Percentiles rank a stretch among this genome's conserved stretches.
Conservation (phyloP, 1,284 basidiomycete genomes). For the Irpex sp. region DNA sequence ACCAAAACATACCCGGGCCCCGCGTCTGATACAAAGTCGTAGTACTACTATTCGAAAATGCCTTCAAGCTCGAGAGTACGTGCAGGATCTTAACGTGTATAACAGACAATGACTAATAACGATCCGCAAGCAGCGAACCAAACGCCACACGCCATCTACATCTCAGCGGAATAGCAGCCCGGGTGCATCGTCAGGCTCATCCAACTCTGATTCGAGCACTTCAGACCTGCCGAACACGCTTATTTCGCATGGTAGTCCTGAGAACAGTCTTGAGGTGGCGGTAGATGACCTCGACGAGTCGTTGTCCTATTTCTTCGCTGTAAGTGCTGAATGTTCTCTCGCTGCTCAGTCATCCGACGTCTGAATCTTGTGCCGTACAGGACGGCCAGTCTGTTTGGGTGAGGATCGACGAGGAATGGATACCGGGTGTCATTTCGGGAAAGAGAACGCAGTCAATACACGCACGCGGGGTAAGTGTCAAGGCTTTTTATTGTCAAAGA, state of each 20-base stretch:
- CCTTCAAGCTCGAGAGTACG: background rate
- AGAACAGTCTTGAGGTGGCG: background rate
- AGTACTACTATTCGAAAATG: background rate
- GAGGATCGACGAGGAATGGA: conserved; percentile 14
- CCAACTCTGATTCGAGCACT: background rate
- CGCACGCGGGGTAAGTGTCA: conserved; percentile 13
- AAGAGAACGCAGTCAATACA: conserved; percentile 11
- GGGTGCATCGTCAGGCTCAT: background rate
- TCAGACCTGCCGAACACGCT: background rate
- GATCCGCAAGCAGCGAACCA: background rate
- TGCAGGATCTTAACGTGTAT: no score
- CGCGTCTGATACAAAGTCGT: no score
- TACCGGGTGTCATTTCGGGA: conserved; percentile 13
- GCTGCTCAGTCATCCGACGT: background rate
- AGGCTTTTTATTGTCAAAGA: background rate
- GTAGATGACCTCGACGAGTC: conserved; percentile 18
- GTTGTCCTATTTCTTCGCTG: conserved; percentile 14
- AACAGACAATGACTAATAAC: no score
- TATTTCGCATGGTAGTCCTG: background rate
- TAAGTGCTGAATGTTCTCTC: background rate
- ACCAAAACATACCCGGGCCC: background rate
- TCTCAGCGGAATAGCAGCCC: background rate
- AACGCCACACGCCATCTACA: background rate
- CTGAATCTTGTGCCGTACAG: conserved; percentile 2
- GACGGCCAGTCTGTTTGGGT: conserved; percentile 17